Base-by-base conservation (phyloP, 192 early-diverging fungal species). In the Allomyces macrogynus region DNA sequence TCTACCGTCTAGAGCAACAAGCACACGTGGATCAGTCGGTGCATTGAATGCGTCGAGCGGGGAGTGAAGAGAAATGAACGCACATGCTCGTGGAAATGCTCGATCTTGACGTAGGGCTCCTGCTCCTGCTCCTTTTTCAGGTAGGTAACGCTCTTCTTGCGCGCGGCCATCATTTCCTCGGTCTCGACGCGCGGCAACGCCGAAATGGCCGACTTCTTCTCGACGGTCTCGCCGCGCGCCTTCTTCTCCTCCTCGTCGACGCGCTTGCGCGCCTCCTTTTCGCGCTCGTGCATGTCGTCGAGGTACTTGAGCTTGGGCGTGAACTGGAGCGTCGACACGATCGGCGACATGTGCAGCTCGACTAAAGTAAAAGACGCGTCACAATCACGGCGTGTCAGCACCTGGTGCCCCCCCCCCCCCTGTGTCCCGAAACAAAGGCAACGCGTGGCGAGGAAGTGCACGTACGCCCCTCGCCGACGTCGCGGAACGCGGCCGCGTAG, bases 221-320 rank as follows among this genome's bases (percentile, higher is more conserved):
- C 49, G 49, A 57, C 49, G 12, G 20, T n/a, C 49, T 57, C 49
- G 20, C 49, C 49, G 49, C 49, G 49, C 49, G 49, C 49, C 16
- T n/a, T 14, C 2, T n/a, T 14, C 20, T 57, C 49, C 49, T 57
- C 49, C 16, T 57, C 49, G 16, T 57, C 49, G 12, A 57, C 49
- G 16, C 20, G 12, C 20, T 14, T 57, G 49, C 49, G 66, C 61
- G 26, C 61, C 66, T 44, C 60, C 12, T 82, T 84, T 62, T 78
- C 75, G 68, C 92, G 95, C 61, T 92, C 89, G 27, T 83, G 81
- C 69, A 93, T 90, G 69, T 88, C 85, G 67, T 96, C 92, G 25
- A 95, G 74, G 71, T 98, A 95, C 65, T 84, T 85, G 44, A 98
- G 81, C 23, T 83, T 87, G 11, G 95, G 92, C 1, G 89, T 85